Percentiles rank a stretch among this genome's conserved stretches.
phyloP scores from a whole-genome alignment of 106 monocot genomes.

The Dendrobium officinale region DNA sequence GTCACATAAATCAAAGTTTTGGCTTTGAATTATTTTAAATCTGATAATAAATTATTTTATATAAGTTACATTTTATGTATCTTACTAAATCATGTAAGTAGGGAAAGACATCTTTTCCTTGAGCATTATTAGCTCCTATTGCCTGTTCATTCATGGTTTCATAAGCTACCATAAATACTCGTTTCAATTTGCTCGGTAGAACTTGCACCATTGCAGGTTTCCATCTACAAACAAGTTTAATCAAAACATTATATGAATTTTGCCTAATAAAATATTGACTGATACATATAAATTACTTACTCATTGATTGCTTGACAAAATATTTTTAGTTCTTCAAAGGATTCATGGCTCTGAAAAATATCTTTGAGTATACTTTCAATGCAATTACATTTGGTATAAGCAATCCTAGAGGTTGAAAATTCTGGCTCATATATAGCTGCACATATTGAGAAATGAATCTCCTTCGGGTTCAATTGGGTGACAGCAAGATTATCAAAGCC shows the following conservation, averaged over 20 bases:
- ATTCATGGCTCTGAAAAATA: slow-evolving; percentile 20
- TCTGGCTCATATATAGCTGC: slow-evolving; percentile 24
- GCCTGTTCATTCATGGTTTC: neutral
- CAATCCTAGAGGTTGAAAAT: slow-evolving; percentile 14
- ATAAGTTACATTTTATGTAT: neutral
- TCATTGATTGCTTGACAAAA: slow-evolving; percentile 17
- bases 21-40: neutral
- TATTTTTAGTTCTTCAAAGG: slow-evolving; percentile 10
- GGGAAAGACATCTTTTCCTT: slow-evolving; percentile 23
- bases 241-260: neutral
- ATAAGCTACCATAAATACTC: slow-evolving; percentile 10
- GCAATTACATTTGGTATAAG: slow-evolving; percentile 33
- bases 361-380: slow-evolving; percentile 20
- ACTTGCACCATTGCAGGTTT: slow-evolving; percentile 10
- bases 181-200: slow-evolving; percentile 6
- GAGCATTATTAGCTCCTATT: slow-evolving; percentile 16
- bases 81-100: slow-evolving; percentile 31
- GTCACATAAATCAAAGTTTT: neutral
- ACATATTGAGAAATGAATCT: slow-evolving; percentile 27
- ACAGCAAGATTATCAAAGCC: neutral
- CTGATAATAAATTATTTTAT: neutral
- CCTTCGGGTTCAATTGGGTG: slow-evolving; percentile 11
- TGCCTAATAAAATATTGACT: neutral
- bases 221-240: slow-evolving; percentile 12
- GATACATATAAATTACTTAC: slow-evolving; percentile 8